These are phyloP conservation scores for Pichia occidentalis DNA, from an alignment of 805 yeast species.

Conservation along the genomic window DNA sequence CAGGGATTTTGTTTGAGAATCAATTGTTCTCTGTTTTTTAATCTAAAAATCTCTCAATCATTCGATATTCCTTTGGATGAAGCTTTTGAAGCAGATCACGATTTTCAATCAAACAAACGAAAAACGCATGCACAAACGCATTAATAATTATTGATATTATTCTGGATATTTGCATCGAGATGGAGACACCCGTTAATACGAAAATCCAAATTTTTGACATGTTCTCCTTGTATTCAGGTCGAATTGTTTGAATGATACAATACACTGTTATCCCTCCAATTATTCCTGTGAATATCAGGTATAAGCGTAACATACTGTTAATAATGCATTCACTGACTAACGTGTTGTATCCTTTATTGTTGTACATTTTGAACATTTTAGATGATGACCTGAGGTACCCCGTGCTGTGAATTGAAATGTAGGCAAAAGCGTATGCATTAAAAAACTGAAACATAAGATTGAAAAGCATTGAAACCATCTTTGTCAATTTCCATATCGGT, in stretches of 20 bases:
- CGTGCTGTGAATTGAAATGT: slow-evolving; percentile 78
- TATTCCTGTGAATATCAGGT: slow-evolving; percentile 57
- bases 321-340: slow-evolving; percentile 78
- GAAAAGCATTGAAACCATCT: background rate
- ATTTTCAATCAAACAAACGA: slow-evolving; percentile 74
- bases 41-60: background rate
- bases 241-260: slow-evolving; percentile 59
- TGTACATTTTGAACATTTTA: slow-evolving; percentile 68
- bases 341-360: slow-evolving; percentile 76
- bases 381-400: slow-evolving; percentile 67
- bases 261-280: slow-evolving; percentile 44
- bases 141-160: slow-evolving; percentile 64
- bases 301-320: slow-evolving; percentile 67
- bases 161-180: slow-evolving; percentile 67
- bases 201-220: slow-evolving; percentile 46
- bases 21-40: too few relatives aligned
- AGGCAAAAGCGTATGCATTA: slow-evolving; percentile 84
- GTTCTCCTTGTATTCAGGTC: slow-evolving; percentile 54
- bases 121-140: slow-evolving; percentile 75
- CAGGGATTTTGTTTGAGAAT: too few relatives aligned
- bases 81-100: slow-evolving; percentile 71
- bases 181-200: slow-evolving; percentile 36
- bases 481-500: slow-evolving; percentile 4
- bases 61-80: slow-evolving; percentile 44
- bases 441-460: slow-evolving; percentile 25